Evolutionary conservation across 179 eudicot species (phyloP).

Genomic region (Gypsophila paniculata): DNA sequence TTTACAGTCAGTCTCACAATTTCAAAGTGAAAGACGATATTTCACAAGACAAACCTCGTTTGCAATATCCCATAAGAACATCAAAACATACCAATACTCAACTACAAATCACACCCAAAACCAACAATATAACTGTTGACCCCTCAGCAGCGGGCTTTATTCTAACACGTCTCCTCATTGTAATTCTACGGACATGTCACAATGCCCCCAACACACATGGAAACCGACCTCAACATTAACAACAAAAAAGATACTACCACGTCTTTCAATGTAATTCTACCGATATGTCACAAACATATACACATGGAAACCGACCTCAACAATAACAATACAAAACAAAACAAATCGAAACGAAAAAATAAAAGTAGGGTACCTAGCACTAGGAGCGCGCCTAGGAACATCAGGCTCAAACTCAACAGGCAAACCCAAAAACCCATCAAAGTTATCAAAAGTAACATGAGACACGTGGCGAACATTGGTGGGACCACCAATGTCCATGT

Average conservation of each 20-base stretch:
- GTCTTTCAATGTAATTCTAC: no score
- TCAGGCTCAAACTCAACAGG: constrained; percentile 92
- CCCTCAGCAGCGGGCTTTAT: no score
- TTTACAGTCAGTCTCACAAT: no score
- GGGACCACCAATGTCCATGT: constrained; percentile 79
- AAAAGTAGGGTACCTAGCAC: constrained; percentile 57
- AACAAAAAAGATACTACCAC: not conserved
- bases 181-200: no score
- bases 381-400: constrained; percentile 81
- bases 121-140: not conserved
- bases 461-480: constrained; percentile 81
- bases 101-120: not conserved
- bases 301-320: not conserved
- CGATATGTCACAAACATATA: not conserved
- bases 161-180: no score
- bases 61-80: not conserved
- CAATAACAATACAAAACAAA: constrained; percentile 7
- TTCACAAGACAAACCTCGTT: no score
- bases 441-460: constrained; percentile 84
- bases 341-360: no score
- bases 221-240: constrained; percentile 1
- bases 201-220: no score
- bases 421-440: constrained; percentile 82
- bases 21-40: no score
- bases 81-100: not conserved